Conservation (phyloP, 805 yeast genomes). For the Saccharomycopsis malanga region DNA sequence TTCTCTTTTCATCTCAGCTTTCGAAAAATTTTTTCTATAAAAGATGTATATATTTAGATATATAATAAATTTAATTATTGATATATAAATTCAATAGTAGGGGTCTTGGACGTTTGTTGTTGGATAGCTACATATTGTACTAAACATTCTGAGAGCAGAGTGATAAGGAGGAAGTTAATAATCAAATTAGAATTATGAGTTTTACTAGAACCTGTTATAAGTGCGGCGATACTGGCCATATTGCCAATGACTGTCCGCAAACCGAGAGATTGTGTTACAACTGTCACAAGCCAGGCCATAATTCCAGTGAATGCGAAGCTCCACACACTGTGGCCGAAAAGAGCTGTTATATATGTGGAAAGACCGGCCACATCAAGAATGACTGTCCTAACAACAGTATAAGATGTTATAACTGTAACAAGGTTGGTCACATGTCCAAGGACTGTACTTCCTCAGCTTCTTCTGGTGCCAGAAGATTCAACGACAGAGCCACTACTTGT, state of each 20-base stretch:
- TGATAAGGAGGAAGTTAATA: no score
- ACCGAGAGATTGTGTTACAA: conserved; percentile 85
- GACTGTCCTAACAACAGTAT: conserved; percentile 65
- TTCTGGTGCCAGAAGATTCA: conserved; percentile 24
- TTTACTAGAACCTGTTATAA: conserved; percentile 69
- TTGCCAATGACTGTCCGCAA: conserved; percentile 82
- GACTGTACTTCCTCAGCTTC: conserved; percentile 49
- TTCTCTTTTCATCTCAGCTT: no score
- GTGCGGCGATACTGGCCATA: conserved; percentile 88
- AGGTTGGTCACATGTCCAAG: conserved; percentile 76
- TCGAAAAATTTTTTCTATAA: no score
- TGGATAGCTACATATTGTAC: no score
- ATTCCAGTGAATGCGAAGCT: conserved; percentile 79
- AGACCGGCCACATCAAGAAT: conserved; percentile 79
- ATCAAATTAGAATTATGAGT: conserved; percentile 1
- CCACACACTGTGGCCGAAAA: conserved; percentile 81
- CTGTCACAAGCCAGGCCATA: conserved; percentile 87
- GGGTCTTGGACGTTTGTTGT: no score
- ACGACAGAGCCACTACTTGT: conserved; percentile 36
- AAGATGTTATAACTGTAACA: conserved; percentile 76
- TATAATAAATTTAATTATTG: no score
- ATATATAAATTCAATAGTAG: no score
- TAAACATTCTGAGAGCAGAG: no score
- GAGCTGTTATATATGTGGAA: conserved; percentile 92
- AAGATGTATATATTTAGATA: no score